A percentile compares a stretch with the other conserved stretches of the same genome.
Conservation (phyloP, 768 basidiomycete genomes). For the Naganishia kalamii region DNA sequence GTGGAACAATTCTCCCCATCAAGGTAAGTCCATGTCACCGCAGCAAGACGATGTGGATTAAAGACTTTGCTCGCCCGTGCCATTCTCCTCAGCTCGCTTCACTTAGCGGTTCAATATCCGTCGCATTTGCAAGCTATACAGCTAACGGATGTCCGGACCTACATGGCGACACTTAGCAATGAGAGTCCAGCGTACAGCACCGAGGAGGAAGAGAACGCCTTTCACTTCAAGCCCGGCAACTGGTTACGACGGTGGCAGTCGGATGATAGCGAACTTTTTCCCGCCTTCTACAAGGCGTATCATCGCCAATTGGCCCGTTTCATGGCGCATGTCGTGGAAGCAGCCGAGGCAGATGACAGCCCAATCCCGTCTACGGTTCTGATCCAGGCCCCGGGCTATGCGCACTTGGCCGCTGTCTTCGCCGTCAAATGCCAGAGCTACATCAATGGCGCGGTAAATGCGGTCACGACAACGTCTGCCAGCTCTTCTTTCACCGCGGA, state of each 20-base stretch:
- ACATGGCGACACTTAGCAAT: constrained; percentile 33
- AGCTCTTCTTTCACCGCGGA: constrained; percentile 45
- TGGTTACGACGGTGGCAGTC: constrained; percentile 52
- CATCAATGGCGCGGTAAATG: constrained; percentile 50
- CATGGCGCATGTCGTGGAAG: constrained; percentile 36
- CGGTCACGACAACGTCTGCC: constrained; percentile 48
- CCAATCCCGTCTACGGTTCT: constrained; percentile 38
- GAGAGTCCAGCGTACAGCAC: constrained; percentile 32
- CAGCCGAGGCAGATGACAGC: constrained; percentile 30
- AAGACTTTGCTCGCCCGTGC: background rate
- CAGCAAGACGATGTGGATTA: background rate
- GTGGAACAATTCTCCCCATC: constrained; percentile 3
- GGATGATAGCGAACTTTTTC: constrained; percentile 51
- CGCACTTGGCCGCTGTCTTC: constrained; percentile 49
- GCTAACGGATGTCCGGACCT: constrained; percentile 39
- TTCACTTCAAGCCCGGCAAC: constrained; percentile 46
- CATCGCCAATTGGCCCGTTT: constrained; percentile 48
- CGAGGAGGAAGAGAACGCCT: constrained; percentile 37
- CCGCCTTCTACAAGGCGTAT: constrained; percentile 51
- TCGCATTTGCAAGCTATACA: constrained; percentile 41
- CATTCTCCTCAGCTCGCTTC: background rate
- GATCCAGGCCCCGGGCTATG: constrained; percentile 48
- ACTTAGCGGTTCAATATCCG: constrained; percentile 37
- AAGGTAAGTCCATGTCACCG: background rate
- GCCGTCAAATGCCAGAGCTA: constrained; percentile 50